Base-by-base conservation (phyloP, 169 alveolate genomes). In the Plasmodium coatneyi region DNA sequence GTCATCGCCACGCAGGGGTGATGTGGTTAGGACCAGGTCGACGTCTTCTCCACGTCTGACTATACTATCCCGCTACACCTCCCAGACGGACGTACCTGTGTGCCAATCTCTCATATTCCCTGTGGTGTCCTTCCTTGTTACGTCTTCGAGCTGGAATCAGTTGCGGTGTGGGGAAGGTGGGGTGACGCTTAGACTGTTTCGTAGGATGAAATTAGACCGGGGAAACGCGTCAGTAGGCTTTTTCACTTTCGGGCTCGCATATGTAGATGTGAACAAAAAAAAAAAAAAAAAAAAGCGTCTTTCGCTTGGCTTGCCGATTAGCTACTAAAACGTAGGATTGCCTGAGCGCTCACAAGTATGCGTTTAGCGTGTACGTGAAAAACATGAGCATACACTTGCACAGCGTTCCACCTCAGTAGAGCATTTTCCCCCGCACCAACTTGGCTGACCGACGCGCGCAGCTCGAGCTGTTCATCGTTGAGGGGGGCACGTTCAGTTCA, bases 41-140 rank as follows among this genome's bases (percentile, higher is more conserved):
- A 0, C 19, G 3, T 10, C 56, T 12, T 14, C 56, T 0, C 56
- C 5, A 46, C 19, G 56, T 46, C 56, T 46, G 56, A 16, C 52
- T 12, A 46, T 14, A 46, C 56, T 46, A 46, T 7, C 4, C 12
- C 52, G 12, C 52, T 41, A 2, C 56, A 46, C 56, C 56, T 14
- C 19, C 12, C 56, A 5, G 5, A 46, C 19, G 56, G 3, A 3
- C 34, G 10, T 80, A 80, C 89, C 87, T 36, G 71, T 80, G 78
- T 80, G 84, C 87, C 87, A 86, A 80, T 86, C 87, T 86, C 36
- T 86, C 87, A 80, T 80, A 81, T 80, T 80, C 79, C 79, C 43
- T 86, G 34, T 41, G 54, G 54, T 39, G 70, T 86, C 84, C 54
- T 80, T 86, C 56, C 16, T 43, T 56, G 7, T 5, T 86, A 41